Conservation (phyloP, 768 basidiomycete genomes). For the Podaxis sp. region DNA sequence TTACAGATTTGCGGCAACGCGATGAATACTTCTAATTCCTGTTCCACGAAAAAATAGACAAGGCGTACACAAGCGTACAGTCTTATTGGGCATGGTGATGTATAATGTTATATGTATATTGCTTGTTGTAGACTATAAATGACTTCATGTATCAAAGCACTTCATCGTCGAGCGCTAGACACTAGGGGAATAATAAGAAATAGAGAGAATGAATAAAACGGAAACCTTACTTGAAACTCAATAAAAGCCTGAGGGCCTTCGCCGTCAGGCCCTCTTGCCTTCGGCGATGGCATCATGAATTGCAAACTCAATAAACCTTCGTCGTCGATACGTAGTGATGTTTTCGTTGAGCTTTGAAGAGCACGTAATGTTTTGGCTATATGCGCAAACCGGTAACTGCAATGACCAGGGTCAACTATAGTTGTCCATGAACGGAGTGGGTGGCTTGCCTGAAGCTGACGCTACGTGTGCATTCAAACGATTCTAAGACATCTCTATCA, state of each 20-base stretch:
- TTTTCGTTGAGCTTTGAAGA: constrained; percentile 80
- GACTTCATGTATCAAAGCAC: not conserved
- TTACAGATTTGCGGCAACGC: not conserved
- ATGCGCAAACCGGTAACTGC: constrained; percentile 82
- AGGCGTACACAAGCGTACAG: not conserved
- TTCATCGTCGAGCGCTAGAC: constrained; percentile 34
- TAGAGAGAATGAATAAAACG: not conserved
- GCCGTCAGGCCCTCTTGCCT: constrained; percentile 38
- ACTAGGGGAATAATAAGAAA: constrained; percentile 26
- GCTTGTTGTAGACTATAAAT: not conserved
- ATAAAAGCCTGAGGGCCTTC: constrained; percentile 62
- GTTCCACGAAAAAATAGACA: not conserved
- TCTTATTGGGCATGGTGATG: not conserved
- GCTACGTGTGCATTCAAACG: constrained; percentile 72
- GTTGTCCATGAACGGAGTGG: not conserved
- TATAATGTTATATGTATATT: not conserved
- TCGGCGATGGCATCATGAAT: constrained; percentile 73
- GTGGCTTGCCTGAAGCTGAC: constrained; percentile 67
- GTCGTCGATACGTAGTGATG: constrained; percentile 82
- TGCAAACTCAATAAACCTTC: constrained; percentile 85
- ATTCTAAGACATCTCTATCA: constrained; percentile 86
- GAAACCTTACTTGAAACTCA: constrained; percentile 83
- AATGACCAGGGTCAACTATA: not conserved
- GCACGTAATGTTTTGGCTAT: constrained; percentile 72
- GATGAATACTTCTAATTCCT: constrained; percentile 3